Evolutionary conservation across 805 yeast species (phyloP), one percentile per base, ranked within the genome.

Genomic region (Brettanomyces custersianus): DNA sequence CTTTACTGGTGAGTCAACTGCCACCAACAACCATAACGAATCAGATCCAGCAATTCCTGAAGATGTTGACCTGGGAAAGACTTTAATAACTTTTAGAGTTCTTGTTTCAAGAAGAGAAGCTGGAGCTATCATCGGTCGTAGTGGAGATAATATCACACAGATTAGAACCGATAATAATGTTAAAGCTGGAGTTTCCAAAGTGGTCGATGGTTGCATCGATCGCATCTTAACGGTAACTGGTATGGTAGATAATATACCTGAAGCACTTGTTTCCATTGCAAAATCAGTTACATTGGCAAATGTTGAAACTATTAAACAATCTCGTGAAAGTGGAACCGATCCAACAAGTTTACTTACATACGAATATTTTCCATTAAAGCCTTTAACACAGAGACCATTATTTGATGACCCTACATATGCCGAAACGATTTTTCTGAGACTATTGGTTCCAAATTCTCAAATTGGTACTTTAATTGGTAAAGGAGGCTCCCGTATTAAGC

Each of bases 391-490:
- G 36, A 61, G 73, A 34, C 70, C 76, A 5, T 55, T 67, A 19
- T 61, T 70, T 21, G 69, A 68, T 29, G 76, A 74, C 20, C 66
- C 71, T 34, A 68, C 73, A 18, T 62, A 69, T 31, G 68, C 68
- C 20, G 72, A 74, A 9, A 65, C 70, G 31, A 64, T 78, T 24
- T 65, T 74, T 24, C 57, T 86, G 48, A 70, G 95, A 51, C 64
- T 87, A 31, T 64, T 87, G 43, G 68, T 86, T 40, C 86, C 95
- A 28, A 85, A 86, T 57, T 69, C 78, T 35, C 95, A 85, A 55
- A 77, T 86, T 75, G 95, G 95, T 27, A 77, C 94, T 7, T 71
- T 87, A 31, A 86, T 87, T 52, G 96, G 96, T 35, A 75, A 81
- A 39, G 82, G 74, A 41, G 96, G 96, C 36, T 62, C 67, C 10